phyloP scores from a whole-genome alignment of 176 grass and related monocot genomes.

The Oryza brachyantha region DNA sequence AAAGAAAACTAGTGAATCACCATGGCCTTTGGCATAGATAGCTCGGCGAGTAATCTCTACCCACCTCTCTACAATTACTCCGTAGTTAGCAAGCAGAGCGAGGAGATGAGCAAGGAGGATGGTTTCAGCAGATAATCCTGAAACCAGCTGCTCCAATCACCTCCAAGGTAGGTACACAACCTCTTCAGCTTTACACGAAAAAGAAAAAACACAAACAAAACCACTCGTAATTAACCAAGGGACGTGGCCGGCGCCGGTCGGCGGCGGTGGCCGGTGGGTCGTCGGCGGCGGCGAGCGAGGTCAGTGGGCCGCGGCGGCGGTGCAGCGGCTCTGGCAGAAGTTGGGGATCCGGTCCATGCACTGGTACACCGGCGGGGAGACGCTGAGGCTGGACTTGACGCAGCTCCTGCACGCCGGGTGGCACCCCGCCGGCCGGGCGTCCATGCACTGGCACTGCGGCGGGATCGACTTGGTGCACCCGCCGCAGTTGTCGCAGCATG shows the following conservation, averaged over 20 bases:
- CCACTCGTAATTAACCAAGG: neutral
- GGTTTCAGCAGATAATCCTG: neutral
- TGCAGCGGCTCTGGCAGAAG: constrained; percentile 57
- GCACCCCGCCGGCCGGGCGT: constrained; percentile 53
- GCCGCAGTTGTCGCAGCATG: constrained; percentile 77
- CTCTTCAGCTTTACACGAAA: neutral
- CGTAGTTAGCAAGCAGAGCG: neutral
- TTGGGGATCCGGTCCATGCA: constrained; percentile 66
- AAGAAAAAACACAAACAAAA: neutral
- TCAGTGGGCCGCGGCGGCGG: constrained; percentile 18
- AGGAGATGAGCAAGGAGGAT: neutral
- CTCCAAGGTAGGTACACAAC: neutral
- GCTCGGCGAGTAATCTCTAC: neutral
- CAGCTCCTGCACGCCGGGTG: constrained; percentile 80
- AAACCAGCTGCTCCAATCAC: neutral
- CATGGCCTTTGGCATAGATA: neutral
- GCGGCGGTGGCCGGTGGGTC: neutral
- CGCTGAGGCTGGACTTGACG: constrained; percentile 56
- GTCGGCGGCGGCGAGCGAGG: neutral
- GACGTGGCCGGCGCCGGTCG: neutral
- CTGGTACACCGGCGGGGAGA: constrained; percentile 65
- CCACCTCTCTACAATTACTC: neutral
- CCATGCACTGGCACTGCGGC: constrained; percentile 54
- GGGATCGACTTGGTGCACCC: constrained; percentile 63
- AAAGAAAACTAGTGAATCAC: neutral